Evolutionary conservation across 2,329 filamentous ascomycete species (phyloP).

Genomic region (Neocucurbitaria cava): DNA sequence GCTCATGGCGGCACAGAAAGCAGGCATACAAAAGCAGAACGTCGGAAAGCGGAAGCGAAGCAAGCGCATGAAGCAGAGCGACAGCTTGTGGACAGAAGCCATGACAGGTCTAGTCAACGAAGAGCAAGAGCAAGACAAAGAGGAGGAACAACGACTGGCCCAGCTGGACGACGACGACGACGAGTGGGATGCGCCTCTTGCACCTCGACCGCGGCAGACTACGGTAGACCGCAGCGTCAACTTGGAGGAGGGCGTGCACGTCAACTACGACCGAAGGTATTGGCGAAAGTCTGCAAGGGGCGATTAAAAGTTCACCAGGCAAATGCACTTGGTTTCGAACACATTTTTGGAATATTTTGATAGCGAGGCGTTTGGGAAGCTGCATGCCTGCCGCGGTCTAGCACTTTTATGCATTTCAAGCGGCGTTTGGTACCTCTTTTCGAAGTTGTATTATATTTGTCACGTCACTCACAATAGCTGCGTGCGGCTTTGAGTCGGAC

Average conservation of each 20-base stretch:
- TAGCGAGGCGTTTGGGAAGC: constrained; percentile 51
- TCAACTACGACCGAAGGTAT: constrained; percentile 67
- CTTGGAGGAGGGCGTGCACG: constrained; percentile 52
- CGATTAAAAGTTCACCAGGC: constrained; percentile 10
- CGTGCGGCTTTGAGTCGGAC: neutral
- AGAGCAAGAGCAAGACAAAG: constrained; percentile 42
- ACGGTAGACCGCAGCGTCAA: constrained; percentile 39
- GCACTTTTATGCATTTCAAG: constrained; percentile 27
- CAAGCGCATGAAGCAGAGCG: constrained; percentile 50
- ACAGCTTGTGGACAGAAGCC: constrained; percentile 64
- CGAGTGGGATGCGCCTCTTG: constrained; percentile 27
- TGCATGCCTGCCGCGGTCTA: constrained; percentile 28
- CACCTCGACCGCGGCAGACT: constrained; percentile 35
- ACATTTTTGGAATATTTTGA: constrained; percentile 32
- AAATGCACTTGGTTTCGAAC: neutral
- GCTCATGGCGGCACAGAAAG: constrained; percentile 58
- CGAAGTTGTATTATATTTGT: constrained; percentile 28
- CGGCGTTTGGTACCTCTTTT: constrained; percentile 21
- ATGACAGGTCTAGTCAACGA: constrained; percentile 58
- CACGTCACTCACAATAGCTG: neutral
- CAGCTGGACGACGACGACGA: constrained; percentile 28
- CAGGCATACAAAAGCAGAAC: constrained; percentile 51
- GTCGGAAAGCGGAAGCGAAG: constrained; percentile 51
- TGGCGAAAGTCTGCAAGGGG: constrained; percentile 59
- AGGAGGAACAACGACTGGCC: constrained; percentile 28